phyloP scores from a whole-genome alignment of 345 rosid species.

The Ricinus communis region DNA sequence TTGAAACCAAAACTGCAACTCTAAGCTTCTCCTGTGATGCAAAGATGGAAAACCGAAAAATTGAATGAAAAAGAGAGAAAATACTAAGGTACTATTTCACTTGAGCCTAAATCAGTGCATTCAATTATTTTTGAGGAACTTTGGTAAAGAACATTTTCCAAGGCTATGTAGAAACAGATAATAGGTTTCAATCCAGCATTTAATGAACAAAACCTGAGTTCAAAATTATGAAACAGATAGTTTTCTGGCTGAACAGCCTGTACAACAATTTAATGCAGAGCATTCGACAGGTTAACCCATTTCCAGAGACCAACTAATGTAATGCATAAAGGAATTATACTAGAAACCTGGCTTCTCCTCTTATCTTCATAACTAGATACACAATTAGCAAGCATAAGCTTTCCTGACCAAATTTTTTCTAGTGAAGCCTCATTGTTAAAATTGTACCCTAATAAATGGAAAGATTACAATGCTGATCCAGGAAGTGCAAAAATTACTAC shows the following conservation, averaged over 20 bases:
- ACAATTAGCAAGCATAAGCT: not conserved
- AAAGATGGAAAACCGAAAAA: slow-evolving; percentile 11
- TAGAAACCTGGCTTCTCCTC: not conserved
- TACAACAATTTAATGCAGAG: not conserved
- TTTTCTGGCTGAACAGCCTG: not conserved
- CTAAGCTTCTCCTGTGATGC: slow-evolving; percentile 68
- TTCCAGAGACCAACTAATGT: not conserved
- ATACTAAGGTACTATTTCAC: not conserved
- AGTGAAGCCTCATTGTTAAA: not conserved
- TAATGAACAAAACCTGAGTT: not conserved
- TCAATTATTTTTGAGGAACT: not conserved
- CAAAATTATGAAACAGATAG: not conserved
- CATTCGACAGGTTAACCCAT: not conserved
- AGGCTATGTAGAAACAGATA: too few species aligned
- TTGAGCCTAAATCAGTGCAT: not conserved
- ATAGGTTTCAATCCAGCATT: not conserved
- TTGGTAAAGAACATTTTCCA: too few species aligned
- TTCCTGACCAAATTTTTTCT: not conserved
- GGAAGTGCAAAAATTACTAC: not conserved
- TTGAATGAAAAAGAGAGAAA: slow-evolving; percentile 8
- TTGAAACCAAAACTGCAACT: slow-evolving; percentile 88
- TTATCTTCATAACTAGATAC: not conserved
- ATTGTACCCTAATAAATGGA: not conserved
- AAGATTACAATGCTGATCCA: not conserved
- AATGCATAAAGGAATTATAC: not conserved